These are phyloP conservation scores for Puya raimondii DNA, from an alignment of 176 grass and related monocot genomes.

Conservation along the genomic window DNA sequence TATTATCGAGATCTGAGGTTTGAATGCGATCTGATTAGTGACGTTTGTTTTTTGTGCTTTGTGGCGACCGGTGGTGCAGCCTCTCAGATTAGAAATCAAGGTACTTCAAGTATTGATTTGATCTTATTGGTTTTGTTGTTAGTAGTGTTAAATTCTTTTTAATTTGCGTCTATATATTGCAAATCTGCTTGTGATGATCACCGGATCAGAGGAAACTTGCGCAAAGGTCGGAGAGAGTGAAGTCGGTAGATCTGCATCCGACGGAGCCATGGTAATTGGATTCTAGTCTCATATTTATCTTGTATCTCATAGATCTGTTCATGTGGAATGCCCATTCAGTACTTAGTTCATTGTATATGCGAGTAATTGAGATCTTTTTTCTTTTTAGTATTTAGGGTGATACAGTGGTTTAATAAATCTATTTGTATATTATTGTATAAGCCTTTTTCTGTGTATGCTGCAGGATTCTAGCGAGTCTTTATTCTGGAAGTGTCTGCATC, in stretches of 20 bases:
- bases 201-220: slow-evolving; percentile 85
- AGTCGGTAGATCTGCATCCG: slow-evolving; percentile 98
- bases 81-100: slow-evolving; percentile 99
- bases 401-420: background rate
- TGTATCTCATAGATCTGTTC: slow-evolving; percentile 10
- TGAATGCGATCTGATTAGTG: slow-evolving; percentile 11
- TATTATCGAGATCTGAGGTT: slow-evolving; percentile 54
- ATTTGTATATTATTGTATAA: background rate
- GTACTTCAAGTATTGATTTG: slow-evolving; percentile 32
- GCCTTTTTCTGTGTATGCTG: slow-evolving; percentile 19
- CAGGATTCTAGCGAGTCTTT: slow-evolving; percentile 90
- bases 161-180: slow-evolving; percentile 14
- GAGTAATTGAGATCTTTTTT: background rate
- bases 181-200: slow-evolving; percentile 23
- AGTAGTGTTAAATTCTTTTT: slow-evolving; percentile 2
- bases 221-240: slow-evolving; percentile 88
- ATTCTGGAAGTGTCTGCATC: slow-evolving; percentile 93
- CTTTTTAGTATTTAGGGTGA: background rate
- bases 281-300: background rate
- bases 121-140: slow-evolving; percentile 27
- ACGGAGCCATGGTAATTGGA: slow-evolving; percentile 85
- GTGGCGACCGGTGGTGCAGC: slow-evolving; percentile 34
- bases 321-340: background rate
- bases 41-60: slow-evolving; percentile 20
- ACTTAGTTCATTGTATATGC: background rate